These are phyloP conservation scores for Uronychia binucleata DNA, from an alignment of 73 alveolate species.

Conservation along the genomic window DNA sequence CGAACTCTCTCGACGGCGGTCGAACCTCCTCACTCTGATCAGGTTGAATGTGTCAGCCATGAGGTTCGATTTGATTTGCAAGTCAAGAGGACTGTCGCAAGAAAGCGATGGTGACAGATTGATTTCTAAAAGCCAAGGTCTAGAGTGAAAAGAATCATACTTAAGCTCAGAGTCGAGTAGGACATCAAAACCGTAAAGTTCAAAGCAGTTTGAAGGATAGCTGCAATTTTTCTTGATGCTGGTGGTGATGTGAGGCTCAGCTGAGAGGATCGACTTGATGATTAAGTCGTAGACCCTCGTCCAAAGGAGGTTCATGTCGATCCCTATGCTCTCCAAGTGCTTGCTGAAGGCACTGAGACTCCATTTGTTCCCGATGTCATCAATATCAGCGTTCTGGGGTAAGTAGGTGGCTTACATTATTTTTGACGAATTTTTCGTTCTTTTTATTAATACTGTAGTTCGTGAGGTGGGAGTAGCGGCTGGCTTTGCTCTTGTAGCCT, in stretches of 20 bases:
- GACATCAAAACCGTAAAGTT: constrained; percentile 85
- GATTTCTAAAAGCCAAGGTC: constrained; percentile 88
- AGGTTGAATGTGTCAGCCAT: constrained; percentile 73
- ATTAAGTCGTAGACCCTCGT: constrained; percentile 81
- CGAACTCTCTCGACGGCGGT: constrained; percentile 47
- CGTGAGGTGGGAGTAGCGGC: constrained; percentile 70
- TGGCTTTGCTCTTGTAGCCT: constrained; percentile 10
- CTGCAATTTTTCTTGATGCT: constrained; percentile 59
- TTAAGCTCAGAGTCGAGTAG: constrained; percentile 76
- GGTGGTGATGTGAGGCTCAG: constrained; percentile 58
- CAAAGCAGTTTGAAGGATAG: constrained; percentile 81
- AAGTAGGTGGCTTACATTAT: constrained; percentile 26
- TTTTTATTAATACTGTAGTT: constrained; percentile 80
- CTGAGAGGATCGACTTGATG: constrained; percentile 70
- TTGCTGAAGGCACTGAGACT: constrained; percentile 69
- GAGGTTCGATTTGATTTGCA: constrained; percentile 66
- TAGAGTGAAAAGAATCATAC: neutral
- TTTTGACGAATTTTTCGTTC: constrained; percentile 64
- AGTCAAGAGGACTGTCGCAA: constrained; percentile 75
- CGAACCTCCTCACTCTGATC: constrained; percentile 70
- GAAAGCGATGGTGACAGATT: constrained; percentile 81
- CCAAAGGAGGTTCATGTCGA: constrained; percentile 78
- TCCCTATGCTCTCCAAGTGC: constrained; percentile 75
- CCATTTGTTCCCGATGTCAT: constrained; percentile 86
- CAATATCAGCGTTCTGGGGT: constrained; percentile 43